A percentile compares a stretch with the other conserved stretches of the same genome.
Evolutionary conservation across 768 basidiomycete genomes (phyloP).

Genomic region (Chalciporus sphaerocephalus): DNA sequence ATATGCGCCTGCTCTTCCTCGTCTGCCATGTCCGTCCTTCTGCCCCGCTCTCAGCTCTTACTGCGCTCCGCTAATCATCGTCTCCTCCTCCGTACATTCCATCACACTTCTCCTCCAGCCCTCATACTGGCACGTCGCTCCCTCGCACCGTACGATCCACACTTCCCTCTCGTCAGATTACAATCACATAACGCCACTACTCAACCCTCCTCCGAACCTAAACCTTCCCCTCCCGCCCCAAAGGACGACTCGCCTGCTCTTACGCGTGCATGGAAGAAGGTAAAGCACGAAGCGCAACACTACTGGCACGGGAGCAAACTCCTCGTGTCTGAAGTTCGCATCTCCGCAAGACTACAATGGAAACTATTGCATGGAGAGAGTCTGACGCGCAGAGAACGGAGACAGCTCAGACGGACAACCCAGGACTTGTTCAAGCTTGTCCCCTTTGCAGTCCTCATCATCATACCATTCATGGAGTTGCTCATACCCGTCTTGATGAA

Average conservation of each 20-base stretch:
- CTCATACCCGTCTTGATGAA: conserved; percentile 94
- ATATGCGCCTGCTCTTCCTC: background rate
- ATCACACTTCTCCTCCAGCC: conserved; percentile 17
- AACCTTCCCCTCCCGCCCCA: conserved; percentile 46
- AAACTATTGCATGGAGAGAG: conserved; percentile 89
- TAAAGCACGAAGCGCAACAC: conserved; percentile 93
- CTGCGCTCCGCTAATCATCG: conserved; percentile 32
- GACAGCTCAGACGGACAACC: conserved; percentile 94
- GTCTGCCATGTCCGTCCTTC: conserved; percentile 67
- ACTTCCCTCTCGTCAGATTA: conserved; percentile 1
- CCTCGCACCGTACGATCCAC: conserved; percentile 24
- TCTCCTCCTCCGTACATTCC: conserved; percentile 8
- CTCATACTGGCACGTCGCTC: conserved; percentile 31
- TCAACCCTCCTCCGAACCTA: conserved; percentile 36
- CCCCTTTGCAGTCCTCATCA: conserved; percentile 90
- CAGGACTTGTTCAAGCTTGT: conserved; percentile 89
- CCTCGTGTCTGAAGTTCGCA: conserved; percentile 89
- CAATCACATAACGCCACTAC: conserved; percentile 16
- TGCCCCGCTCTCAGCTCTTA: conserved; percentile 53
- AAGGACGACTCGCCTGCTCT: conserved; percentile 45
- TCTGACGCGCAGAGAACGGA: conserved; percentile 86
- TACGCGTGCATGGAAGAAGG: conserved; percentile 79
- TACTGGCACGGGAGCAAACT: conserved; percentile 98
- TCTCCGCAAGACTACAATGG: conserved; percentile 82
- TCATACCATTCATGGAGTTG: conserved; percentile 98